These are phyloP conservation scores for Nepenthes mirabilis DNA, from an alignment of 148 eudicot species.

Conservation along the genomic window DNA sequence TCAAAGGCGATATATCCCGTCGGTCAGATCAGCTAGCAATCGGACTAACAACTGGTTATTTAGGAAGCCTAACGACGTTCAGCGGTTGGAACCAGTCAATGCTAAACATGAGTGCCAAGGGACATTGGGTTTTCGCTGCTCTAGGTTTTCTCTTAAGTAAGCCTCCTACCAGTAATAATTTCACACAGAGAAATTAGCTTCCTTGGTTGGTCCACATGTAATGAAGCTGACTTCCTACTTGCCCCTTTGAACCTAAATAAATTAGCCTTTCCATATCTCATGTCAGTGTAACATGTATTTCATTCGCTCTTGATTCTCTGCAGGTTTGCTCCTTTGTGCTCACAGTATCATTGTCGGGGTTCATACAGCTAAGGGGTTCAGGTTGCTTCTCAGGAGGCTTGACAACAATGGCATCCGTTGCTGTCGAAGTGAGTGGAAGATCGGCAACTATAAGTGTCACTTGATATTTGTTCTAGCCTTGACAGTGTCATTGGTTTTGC, in stretches of 20 bases:
- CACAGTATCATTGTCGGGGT: slow-evolving; percentile 55
- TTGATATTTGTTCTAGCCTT: slow-evolving; percentile 18
- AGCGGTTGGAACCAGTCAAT: slow-evolving; percentile 96
- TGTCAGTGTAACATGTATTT: not conserved
- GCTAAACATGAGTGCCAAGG: slow-evolving; percentile 76
- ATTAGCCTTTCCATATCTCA: not conserved
- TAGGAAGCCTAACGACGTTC: slow-evolving; percentile 93
- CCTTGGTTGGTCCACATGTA: not conserved
- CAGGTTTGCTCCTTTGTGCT: slow-evolving; percentile 62
- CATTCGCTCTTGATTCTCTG: slow-evolving; percentile 1
- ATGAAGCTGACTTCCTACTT: not conserved
- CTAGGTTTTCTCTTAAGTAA: slow-evolving; percentile 65
- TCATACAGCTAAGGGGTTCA: slow-evolving; percentile 49
- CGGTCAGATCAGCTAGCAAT: slow-evolving; percentile 54
- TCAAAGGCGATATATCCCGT: slow-evolving; percentile 50
- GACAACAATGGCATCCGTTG: too few species aligned
- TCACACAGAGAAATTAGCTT: not conserved
- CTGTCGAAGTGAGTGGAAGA: too few species aligned
- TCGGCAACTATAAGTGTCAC: slow-evolving; percentile 14
- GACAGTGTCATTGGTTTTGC: slow-evolving; percentile 23
- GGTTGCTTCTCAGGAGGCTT: slow-evolving; percentile 17
- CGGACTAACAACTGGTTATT: slow-evolving; percentile 81
- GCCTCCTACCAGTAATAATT: not conserved
- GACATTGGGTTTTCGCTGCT: slow-evolving; percentile 59
- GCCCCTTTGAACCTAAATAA: not conserved